phyloP scores from a whole-genome alignment of 805 yeast species.

The Candida fluviatilis region DNA sequence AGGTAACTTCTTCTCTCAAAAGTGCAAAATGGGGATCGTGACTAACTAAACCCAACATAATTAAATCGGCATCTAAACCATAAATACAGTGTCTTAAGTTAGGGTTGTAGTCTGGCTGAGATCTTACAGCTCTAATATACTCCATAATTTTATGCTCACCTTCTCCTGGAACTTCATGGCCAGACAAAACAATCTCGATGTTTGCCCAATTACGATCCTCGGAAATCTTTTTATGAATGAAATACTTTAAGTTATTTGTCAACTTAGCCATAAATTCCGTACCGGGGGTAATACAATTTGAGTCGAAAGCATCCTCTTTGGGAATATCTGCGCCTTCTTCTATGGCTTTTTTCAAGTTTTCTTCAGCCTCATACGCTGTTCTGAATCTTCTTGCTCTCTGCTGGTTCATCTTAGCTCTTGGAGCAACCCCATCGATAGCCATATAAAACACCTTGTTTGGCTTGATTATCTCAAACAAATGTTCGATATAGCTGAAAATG shows the following conservation, averaged over 20 bases:
- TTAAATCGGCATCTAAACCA: constrained; percentile 94
- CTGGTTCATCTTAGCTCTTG: constrained; percentile 97
- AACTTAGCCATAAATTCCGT: constrained; percentile 93
- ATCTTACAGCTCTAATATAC: constrained; percentile 72
- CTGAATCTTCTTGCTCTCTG: constrained; percentile 95
- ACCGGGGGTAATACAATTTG: constrained; percentile 94
- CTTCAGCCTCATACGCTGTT: constrained; percentile 90
- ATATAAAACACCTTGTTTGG: constrained; percentile 85
- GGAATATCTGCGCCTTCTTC: constrained; percentile 72
- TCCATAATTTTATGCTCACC: constrained; percentile 98
- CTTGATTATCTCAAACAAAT: constrained; percentile 78
- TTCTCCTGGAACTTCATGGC: constrained; percentile 97
- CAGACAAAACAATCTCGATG: constrained; percentile 73
- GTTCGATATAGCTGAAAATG: constrained; percentile 93
- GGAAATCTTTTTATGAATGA: constrained; percentile 81
- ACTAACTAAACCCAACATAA: constrained; percentile 84
- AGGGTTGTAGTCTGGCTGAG: constrained; percentile 69
- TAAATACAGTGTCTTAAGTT: constrained; percentile 90
- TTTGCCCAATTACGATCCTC: constrained; percentile 85
- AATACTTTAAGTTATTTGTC: constrained; percentile 77
- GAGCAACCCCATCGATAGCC: constrained; percentile 99
- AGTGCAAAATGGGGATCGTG: constrained; percentile 96
- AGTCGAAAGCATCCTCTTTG: constrained; percentile 81
- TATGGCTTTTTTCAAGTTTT: constrained; percentile 67
- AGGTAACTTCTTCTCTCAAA: constrained; percentile 91